These are phyloP conservation scores for Candida argentea DNA, from an alignment of 805 yeast genomes.

Conservation along the genomic window DNA sequence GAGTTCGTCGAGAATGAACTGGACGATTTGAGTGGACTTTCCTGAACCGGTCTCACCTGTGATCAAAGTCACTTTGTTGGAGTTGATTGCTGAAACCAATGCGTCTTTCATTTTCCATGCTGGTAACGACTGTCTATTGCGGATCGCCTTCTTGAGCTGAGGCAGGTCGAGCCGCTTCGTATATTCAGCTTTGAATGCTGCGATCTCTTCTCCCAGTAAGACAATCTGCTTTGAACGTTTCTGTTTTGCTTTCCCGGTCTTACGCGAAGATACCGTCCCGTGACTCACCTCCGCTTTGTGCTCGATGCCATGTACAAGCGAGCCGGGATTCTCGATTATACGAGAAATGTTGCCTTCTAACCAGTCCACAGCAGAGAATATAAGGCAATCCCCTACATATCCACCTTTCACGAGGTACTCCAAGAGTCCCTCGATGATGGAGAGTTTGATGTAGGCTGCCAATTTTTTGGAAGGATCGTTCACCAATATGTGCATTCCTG, in stretches of 20 bases:
- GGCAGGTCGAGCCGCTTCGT: not conserved
- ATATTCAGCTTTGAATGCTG: slow-evolving; percentile 1
- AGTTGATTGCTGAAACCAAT: slow-evolving; percentile 45
- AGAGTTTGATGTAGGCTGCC: slow-evolving; percentile 60
- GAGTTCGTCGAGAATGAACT: slow-evolving; percentile 69
- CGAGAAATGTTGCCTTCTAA: slow-evolving; percentile 48
- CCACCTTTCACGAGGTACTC: slow-evolving; percentile 31
- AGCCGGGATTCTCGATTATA: slow-evolving; percentile 68
- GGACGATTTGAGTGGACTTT: slow-evolving; percentile 90
- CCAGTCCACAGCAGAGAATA: slow-evolving; percentile 70
- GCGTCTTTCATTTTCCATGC: slow-evolving; percentile 67
- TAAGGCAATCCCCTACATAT: slow-evolving; percentile 58
- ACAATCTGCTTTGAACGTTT: slow-evolving; percentile 1
- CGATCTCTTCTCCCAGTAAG: slow-evolving; percentile 2
- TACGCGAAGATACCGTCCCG: not conserved
- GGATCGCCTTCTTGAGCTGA: slow-evolving; percentile 26
- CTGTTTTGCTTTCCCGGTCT: not conserved
- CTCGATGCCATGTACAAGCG: slow-evolving; percentile 25
- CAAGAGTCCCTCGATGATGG: slow-evolving; percentile 41
- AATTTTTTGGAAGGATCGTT: slow-evolving; percentile 36
- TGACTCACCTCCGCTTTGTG: slow-evolving; percentile 1
- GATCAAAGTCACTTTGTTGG: slow-evolving; percentile 58
- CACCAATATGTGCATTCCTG: slow-evolving; percentile 52
- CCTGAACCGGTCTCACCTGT: slow-evolving; percentile 99
- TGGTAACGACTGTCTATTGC: slow-evolving; percentile 52